Evolutionary conservation across 306 rosid species (phyloP).

Genomic region (Luffa acutangula): DNA sequence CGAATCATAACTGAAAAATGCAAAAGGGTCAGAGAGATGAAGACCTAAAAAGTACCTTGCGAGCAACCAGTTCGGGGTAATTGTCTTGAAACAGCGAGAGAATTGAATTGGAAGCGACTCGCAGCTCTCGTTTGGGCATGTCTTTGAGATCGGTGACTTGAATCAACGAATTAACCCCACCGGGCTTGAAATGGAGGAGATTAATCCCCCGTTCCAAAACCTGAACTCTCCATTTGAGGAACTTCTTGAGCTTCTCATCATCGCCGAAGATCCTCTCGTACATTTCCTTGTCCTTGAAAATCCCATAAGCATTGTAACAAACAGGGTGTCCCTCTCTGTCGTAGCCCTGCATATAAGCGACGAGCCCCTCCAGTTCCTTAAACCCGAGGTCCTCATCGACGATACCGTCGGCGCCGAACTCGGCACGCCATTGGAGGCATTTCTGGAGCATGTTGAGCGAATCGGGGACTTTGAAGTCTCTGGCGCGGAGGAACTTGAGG

Average conservation of each 20-base stretch:
- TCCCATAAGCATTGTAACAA: slow-evolving; percentile 83
- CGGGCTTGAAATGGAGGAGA: slow-evolving; percentile 75
- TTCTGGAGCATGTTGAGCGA: slow-evolving; percentile 52
- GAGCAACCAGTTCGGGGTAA: slow-evolving; percentile 94
- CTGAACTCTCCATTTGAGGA: slow-evolving; percentile 92
- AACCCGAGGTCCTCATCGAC: slow-evolving; percentile 72
- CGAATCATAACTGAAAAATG: background rate
- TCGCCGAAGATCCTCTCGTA: slow-evolving; percentile 78
- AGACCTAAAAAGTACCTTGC: slow-evolving; percentile 35
- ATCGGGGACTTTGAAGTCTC: slow-evolving; percentile 70
- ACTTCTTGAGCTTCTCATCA: slow-evolving; percentile 77
- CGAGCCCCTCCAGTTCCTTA: slow-evolving; percentile 86
- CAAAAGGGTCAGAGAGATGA: background rate
- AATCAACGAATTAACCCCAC: slow-evolving; percentile 75
- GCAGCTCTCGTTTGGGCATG: slow-evolving; percentile 91
- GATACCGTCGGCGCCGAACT: slow-evolving; percentile 51
- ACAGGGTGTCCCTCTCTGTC: slow-evolving; percentile 88
- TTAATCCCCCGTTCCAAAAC: slow-evolving; percentile 76
- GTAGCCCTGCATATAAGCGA: slow-evolving; percentile 81
- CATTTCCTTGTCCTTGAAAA: slow-evolving; percentile 67
- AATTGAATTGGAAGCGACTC: slow-evolving; percentile 89
- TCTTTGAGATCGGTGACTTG: slow-evolving; percentile 95
- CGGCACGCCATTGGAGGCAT: slow-evolving; percentile 71
- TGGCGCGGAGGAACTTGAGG: slow-evolving; percentile 77
- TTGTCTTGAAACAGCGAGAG: slow-evolving; percentile 88